Base-by-base conservation (phyloP, 352 stramenopile genomes). In the Plasmopara muralis region DNA sequence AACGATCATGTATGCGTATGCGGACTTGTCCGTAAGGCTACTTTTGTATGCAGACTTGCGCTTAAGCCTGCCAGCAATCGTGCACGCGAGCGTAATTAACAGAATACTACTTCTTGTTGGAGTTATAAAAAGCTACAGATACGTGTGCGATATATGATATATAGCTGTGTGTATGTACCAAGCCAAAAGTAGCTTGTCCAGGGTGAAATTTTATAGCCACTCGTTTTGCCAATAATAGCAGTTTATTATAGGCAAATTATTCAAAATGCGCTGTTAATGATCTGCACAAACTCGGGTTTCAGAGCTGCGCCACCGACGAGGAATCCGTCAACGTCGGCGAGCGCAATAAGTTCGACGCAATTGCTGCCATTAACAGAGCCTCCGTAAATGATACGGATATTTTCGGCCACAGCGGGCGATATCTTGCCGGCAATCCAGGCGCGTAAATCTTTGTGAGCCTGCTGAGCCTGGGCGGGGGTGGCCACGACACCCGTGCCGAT, bases 401-500 rank as follows among this genome's bases (percentile, higher is more conserved):
- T 69, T 38, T 68, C 55, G 8, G 81, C 83, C 14, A 94, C 83
- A 1, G 53, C 55, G 4, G 55, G 43, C 25, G 69, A 83, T 48
- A 95, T 68, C 30, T 82, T 70, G 34, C 39, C 46, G 13, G 66
- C 61, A 39, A 96, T 58, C 65, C 70, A 93, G n/a, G 62, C 55
- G 40, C 84, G 69, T 57, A 83, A 62, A 53, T 83, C 89, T 57
- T 89, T 83, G 68, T 95, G 85, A 8, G 79, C 70, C 29, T 85
- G 77, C 72, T 98, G 91, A 9, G 91, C 93, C 72, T 97, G 92
- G 55, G 95, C 89, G 18, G 91, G 89, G 20, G 90, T 95, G 28
- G 90, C 92, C 28, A 91, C 94, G 16, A 97, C 76, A 28, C 93
- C 93, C 55, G 93, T 98, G 66, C 91, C 93, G 59, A 98, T 98